Evolutionary conservation across 192 early-diverging fungal genomes (phyloP), one percentile per base, ranked within the genome.

Genomic region (Entrophospora sp.): DNA sequence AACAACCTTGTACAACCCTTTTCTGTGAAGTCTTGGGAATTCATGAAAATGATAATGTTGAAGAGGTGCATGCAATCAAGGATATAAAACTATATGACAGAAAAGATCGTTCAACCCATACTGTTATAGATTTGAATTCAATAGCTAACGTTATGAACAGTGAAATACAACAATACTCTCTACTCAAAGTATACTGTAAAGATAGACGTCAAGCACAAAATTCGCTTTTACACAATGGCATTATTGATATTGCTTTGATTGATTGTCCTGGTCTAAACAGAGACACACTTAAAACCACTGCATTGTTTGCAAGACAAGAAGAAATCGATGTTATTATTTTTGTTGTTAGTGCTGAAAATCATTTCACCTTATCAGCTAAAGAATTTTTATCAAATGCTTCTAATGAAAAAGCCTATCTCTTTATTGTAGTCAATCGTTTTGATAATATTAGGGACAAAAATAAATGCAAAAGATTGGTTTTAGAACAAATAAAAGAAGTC

Each of bases 321-420:
- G 94, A 96, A 73, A 99, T 99, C 72, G 97, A 99, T 73, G 97
- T 97, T 18, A 89, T 99, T 64, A 91, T 99, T 2, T 99, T 99
- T 84, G 91, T 99, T 20, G 97, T 99, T 58, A 93, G 93, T 74
- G 94, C 96, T 13, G 96, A 97, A 75, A 99, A 99, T 74, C 97
- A 99, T 75, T 97, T 99, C 72, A 99, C 97, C 3, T 82, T 99
- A 37, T 96, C 94, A 34, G 96, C 93, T 25, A 89, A 92, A 61
- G 91, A 99, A 80, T 99, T 99, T 75, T 80, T 99, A 73, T 83
- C 86, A 66, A 96, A 87, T 67, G 96, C 96, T 6, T 93, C 92
- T 44, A 96, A 97, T 75, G 96, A 99, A 81, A 99, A 99, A 79
- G 93, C 94, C 8, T 93, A 92, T 75, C 92, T 99, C 25, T 99